Evolutionary conservation across 2,329 filamentous ascomycete species (phyloP).

Genomic region (Knoxdaviesia capensis): DNA sequence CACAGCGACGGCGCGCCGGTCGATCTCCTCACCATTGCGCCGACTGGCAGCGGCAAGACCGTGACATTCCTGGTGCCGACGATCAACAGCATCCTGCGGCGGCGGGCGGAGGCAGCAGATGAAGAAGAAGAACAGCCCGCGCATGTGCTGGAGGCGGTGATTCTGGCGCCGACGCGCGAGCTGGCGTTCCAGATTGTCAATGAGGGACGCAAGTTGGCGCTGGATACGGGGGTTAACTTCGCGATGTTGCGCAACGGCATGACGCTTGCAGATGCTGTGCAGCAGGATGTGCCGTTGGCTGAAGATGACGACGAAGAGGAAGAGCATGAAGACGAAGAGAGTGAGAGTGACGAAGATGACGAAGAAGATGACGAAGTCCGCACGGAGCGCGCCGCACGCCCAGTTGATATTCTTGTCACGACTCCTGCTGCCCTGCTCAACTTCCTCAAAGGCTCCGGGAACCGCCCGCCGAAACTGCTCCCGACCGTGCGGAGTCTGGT

Average conservation of each 20-base stretch:
- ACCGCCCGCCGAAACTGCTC: conserved; percentile 24
- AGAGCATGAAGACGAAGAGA: conserved; percentile 12
- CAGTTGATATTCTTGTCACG: conserved; percentile 18
- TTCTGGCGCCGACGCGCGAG: conserved; percentile 63
- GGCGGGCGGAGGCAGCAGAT: conserved; percentile 22
- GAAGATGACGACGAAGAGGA: conserved; percentile 20
- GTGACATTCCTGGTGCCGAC: conserved; percentile 79
- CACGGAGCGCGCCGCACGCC: conserved; percentile 9
- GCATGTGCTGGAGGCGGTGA: conserved; percentile 41
- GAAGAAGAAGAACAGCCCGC: conserved; percentile 15
- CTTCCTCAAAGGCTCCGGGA: conserved; percentile 24
- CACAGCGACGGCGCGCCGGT: conserved; percentile 7
- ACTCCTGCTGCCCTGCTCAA: conserved; percentile 48
- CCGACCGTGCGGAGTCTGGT: conserved; percentile 55
- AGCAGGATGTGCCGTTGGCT: conserved; percentile 11
- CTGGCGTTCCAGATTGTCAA: conserved; percentile 62
- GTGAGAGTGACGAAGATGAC: conserved; percentile 5
- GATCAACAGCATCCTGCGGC: conserved; percentile 52
- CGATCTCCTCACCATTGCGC: conserved; percentile 74
- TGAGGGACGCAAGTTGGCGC: conserved; percentile 65
- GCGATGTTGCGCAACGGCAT: conserved; percentile 75
- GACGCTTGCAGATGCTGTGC: conserved; percentile 33
- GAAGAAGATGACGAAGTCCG: conserved; percentile 1
- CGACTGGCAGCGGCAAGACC: conserved; percentile 93
- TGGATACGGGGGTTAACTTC: conserved; percentile 59